These are phyloP conservation scores for Cryptosporidium viatorum DNA, from an alignment of 169 alveolate genomes.

Conservation along the genomic window DNA sequence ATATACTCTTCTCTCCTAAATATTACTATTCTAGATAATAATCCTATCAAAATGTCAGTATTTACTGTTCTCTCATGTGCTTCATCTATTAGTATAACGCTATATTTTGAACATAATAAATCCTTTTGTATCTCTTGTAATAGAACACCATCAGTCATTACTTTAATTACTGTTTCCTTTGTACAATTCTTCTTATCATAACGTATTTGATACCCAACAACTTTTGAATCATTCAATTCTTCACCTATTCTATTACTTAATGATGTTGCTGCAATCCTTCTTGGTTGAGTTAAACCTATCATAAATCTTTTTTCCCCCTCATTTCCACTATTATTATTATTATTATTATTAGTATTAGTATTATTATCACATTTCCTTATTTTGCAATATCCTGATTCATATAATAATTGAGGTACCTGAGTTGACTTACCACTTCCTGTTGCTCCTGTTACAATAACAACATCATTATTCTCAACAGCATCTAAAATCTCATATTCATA, in stretches of 20 bases:
- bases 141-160: slow-evolving; percentile 99
- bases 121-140: slow-evolving; percentile 94
- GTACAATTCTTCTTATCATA: slow-evolving; percentile 80
- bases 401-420: slow-evolving; percentile 95
- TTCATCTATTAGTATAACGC: slow-evolving; percentile 98
- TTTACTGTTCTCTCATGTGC: slow-evolving; percentile 99
- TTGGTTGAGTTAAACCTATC: slow-evolving; percentile 95
- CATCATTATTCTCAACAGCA: slow-evolving; percentile 90
- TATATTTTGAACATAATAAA: slow-evolving; percentile 89
- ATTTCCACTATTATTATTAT: slow-evolving; percentile 13
- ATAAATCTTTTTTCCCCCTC: slow-evolving; percentile 66
- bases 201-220: slow-evolving; percentile 91
- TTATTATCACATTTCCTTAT: slow-evolving; percentile 80
- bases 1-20: slow-evolving; percentile 84
- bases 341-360: no score
- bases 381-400: slow-evolving; percentile 93
- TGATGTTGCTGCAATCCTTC: slow-evolving; percentile 97
- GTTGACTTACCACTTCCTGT: slow-evolving; percentile 99
- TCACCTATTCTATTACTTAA: slow-evolving; percentile 93
- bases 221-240: slow-evolving; percentile 87
- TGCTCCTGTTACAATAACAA: slow-evolving; percentile 96
- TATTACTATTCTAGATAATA: slow-evolving; percentile 93
- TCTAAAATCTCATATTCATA: slow-evolving; percentile 93
- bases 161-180: slow-evolving; percentile 88
- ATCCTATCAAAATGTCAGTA: slow-evolving; percentile 96